Evolutionary conservation across 2,329 filamentous ascomycete genomes (phyloP), one percentile per base, ranked within the genome.

Genomic region (Stachybotrys echinatus): DNA sequence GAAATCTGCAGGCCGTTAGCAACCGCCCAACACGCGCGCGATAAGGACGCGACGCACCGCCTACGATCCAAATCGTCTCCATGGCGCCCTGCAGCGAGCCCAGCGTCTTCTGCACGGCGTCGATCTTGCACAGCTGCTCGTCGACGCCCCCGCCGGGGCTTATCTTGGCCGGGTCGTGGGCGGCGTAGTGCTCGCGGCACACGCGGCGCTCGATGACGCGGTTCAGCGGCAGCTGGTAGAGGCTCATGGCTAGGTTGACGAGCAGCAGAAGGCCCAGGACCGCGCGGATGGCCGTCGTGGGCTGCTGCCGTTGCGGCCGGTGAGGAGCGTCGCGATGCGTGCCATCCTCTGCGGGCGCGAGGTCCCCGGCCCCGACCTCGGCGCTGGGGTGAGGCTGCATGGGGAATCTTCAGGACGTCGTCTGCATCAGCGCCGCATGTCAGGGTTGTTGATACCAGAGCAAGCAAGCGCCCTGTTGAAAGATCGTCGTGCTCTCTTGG

Each of bases 121-220:
- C 71, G 10, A 77, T 59, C 57, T 83, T 83, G 62, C 80, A 83
- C 4, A 79, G 58, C 50, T 69, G 62, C 60, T 83, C 80, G 2
- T 72, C 67, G 2, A 83, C 62, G 20, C 61, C 61, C 5, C 73
- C 74, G 47, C 69, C 66, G 0, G 61, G 53, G 5, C 46, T 21
- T 1, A 61, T 47, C 1, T 39, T 14, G 0, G 49, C 53, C 42
- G 72, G 73, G 10, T 78, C 69, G 3, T 68, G 61, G 7, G 48
- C 54, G 14, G 51, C 51, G 56, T 81, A 83, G 58, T 79, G 72
- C 19, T 77, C 73, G 21, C 68, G 62, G 50, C 80, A 83, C 6
- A 79, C 63, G 2, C 74, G 68, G 20, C 65, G 63, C 59, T 78
- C 75, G 21, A 77, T 64, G 6, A 76, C 64, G 19, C 74, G 64